Percentiles rank a stretch among this genome's conserved stretches.
Conservation (phyloP, 768 basidiomycete species). For the Leccinum aurantiacum region DNA sequence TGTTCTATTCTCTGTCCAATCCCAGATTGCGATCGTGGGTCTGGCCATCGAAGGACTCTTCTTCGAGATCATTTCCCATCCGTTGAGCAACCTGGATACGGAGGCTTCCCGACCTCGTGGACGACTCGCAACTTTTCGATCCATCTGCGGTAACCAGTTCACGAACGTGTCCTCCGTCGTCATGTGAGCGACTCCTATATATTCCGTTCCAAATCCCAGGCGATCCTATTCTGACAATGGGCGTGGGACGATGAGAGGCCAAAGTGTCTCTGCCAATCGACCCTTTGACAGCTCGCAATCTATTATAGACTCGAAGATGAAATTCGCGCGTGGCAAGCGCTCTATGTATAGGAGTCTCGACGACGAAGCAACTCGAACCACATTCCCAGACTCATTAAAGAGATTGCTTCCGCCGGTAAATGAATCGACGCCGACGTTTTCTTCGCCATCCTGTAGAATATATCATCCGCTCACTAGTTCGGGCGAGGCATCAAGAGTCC, state of each 20-base stretch:
- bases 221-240: background rate
- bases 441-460: background rate
- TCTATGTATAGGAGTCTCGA: background rate
- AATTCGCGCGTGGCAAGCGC: background rate
- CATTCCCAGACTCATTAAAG: constrained; percentile 16
- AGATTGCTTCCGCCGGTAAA: background rate
- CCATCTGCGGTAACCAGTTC: background rate
- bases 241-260: constrained; percentile 7
- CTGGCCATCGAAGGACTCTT: background rate
- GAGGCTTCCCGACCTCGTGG: background rate
- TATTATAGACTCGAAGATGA: constrained; percentile 5
- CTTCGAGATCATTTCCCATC: constrained; percentile 11
- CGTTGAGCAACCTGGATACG: background rate
- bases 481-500: background rate
- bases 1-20: background rate
- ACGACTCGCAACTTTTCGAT: background rate
- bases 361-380: constrained; percentile 4
- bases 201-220: background rate
- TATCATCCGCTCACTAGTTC: background rate
- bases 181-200: background rate
- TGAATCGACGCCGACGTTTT: background rate
- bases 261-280: background rate
- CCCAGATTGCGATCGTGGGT: constrained; percentile 18
- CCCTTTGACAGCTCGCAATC: background rate
- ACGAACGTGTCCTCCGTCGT: background rate